phyloP scores from a whole-genome alignment of 306 rosid genomes.

The Ochetophila trinervis region DNA sequence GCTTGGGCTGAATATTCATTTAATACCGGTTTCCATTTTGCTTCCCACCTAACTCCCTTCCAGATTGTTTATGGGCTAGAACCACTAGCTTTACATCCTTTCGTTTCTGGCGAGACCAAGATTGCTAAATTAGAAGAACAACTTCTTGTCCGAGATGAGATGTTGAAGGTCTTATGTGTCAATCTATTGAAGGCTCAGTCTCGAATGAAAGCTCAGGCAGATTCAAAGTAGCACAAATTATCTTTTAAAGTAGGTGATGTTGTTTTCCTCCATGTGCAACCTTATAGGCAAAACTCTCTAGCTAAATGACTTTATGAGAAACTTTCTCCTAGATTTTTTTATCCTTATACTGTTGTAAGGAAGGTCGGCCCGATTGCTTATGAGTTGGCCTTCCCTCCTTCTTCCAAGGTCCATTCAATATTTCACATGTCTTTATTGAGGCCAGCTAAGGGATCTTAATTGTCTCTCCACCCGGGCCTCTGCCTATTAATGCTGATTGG shows the following conservation, averaged over 20 bases:
- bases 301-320: background rate
- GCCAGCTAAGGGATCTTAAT: background rate
- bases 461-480: no score
- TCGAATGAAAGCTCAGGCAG: background rate
- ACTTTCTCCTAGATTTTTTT: conserved; percentile 1
- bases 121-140: background rate
- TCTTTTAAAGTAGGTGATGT: background rate
- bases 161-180: background rate
- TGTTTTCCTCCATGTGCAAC: background rate
- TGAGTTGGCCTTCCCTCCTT: no score
- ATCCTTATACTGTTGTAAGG: background rate
- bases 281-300: background rate
- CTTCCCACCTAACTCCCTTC: no score
- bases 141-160: background rate
- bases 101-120: background rate
- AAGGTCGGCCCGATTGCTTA: background rate
- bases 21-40: background rate
- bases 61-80: background rate
- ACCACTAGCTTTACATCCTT: background rate
- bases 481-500: no score
- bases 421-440: background rate
- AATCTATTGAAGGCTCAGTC: background rate
- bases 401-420: background rate
- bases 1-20: conserved; percentile 4
- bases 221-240: background rate